These are phyloP conservation scores for Populus hybrid DNA, from an alignment of 441 rosid species.

Conservation along the genomic window DNA sequence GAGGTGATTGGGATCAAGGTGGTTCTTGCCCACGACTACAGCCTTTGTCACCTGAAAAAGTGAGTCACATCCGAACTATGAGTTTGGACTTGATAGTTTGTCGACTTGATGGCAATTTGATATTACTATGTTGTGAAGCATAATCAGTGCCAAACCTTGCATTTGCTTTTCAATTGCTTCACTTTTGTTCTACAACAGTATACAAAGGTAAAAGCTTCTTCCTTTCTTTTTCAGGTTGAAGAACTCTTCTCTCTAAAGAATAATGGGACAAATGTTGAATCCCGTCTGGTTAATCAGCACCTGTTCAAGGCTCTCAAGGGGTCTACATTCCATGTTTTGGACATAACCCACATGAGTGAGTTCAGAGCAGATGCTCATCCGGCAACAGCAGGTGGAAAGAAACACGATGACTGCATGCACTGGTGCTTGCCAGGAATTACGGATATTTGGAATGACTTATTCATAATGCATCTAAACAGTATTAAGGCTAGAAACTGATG, in stretches of 20 bases:
- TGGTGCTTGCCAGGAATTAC: constrained; percentile 95
- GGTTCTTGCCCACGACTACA: constrained; percentile 68
- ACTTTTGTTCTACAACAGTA: neutral
- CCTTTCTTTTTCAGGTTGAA: constrained; percentile 51
- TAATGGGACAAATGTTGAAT: constrained; percentile 77
- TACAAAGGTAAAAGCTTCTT: neutral
- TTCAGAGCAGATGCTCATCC: constrained; percentile 96
- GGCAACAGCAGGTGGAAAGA: constrained; percentile 74
- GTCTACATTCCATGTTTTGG: constrained; percentile 59
- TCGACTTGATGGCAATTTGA: neutral
- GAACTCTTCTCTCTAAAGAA: constrained; percentile 59
- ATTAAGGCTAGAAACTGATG: constrained; percentile 30
- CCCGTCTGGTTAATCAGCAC: constrained; percentile 67
- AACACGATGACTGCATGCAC: constrained; percentile 93
- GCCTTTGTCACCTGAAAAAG: constrained; percentile 56
- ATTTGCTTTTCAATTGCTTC: neutral
- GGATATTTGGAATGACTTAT: constrained; percentile 82
- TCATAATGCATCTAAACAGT: constrained; percentile 34
- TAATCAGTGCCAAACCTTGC: neutral
- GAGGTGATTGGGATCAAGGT: constrained; percentile 97
- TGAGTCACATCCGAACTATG: constrained; percentile 31
- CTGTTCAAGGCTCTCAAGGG: constrained; percentile 46
- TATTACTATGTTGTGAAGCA: neutral
- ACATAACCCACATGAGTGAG: constrained; percentile 76
- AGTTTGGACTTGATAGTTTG: neutral